Conservation (phyloP, 1,284 basidiomycete genomes). For the Naganishia sp. region DNA sequence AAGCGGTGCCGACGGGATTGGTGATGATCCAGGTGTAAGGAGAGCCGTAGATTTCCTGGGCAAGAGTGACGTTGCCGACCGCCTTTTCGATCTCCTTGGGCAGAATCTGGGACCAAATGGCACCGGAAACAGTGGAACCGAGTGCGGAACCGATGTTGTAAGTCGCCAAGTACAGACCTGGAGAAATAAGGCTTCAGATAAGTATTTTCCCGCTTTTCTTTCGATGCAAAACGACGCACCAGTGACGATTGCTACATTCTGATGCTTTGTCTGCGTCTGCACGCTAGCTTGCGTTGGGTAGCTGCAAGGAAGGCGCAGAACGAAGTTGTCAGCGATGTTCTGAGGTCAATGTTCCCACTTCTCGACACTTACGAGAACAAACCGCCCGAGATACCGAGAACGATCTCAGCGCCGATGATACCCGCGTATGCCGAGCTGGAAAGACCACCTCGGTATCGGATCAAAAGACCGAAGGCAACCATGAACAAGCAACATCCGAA, state of each 20-base stretch:
- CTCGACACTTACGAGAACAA: slow-evolving; percentile 44
- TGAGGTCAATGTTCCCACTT: neutral
- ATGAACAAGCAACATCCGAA: slow-evolving; percentile 42
- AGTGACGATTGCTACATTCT: slow-evolving; percentile 52
- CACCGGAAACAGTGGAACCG: slow-evolving; percentile 53
- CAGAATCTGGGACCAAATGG: slow-evolving; percentile 53
- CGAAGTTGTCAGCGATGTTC: neutral
- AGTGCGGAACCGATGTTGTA: slow-evolving; percentile 54
- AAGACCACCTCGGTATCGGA: slow-evolving; percentile 52
- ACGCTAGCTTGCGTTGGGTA: slow-evolving; percentile 54
- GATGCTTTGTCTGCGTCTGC: slow-evolving; percentile 53
- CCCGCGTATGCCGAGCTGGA: slow-evolving; percentile 41
- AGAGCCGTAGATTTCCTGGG: slow-evolving; percentile 44
- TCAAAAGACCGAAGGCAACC: slow-evolving; percentile 53
- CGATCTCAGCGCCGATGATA: slow-evolving; percentile 53
- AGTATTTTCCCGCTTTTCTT: neutral
- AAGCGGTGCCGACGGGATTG: slow-evolving; percentile 49
- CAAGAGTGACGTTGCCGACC: slow-evolving; percentile 47
- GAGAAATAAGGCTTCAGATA: neutral
- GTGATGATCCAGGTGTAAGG: slow-evolving; percentile 46
- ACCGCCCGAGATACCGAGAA: slow-evolving; percentile 53
- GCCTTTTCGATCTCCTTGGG: slow-evolving; percentile 39
- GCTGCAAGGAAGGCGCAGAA: neutral
- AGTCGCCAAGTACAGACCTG: slow-evolving; percentile 49
- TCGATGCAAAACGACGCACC: slow-evolving; percentile 10